Base-by-base conservation (phyloP, 495 filamentous ascomycete species). In the Aspergillus wentii region DNA sequence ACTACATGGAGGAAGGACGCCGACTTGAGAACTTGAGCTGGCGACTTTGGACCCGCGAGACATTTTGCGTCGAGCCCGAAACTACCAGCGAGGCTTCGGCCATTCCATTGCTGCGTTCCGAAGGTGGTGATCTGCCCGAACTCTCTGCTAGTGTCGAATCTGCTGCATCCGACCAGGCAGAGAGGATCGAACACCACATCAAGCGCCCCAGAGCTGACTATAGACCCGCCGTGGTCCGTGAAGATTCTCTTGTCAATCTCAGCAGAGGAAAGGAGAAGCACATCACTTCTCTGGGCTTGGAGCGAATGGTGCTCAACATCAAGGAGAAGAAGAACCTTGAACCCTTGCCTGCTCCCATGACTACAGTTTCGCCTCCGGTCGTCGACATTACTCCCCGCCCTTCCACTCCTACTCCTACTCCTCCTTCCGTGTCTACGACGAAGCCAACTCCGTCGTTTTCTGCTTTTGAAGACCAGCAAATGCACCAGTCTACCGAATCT, bases 11-110 rank as follows among this genome's bases (percentile, higher is more conserved):
- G 51, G 84, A 96, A 59, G 92, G 92, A 16, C 79, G 88, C 52
- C 74, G 92, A 53, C 70, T 96, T 42, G 94, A 97, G 57, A 99
- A 99, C 64, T 59, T 99, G 19, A 91, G 84, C 51, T 99, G 92
- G 92, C 74, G 92, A 41, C 68, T 99, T 45, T 99, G 90, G 91
- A 94, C 85, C 46, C 79, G 88, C 34, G 94, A 97, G 57, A 95
- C 89, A 7, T 92, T 99, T 48, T 97, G 92, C 66, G 94, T 90
- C 62, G 86, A 89, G 21, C 75, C 74, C n/a, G 64, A 76, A 41
- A 73, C 69, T 43, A 62, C 72, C 19, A 64, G 58, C 42, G 42
- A 65, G 43, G 59, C 67, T 30, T 62, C 74, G 9, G 59, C 66
- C 16, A 54, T 64, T 42, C 64, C 54, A 38, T 64, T 61, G 14